Evolutionary conservation across 768 basidiomycete species (phyloP).

Genomic region (Tricholoma furcatifolium): DNA sequence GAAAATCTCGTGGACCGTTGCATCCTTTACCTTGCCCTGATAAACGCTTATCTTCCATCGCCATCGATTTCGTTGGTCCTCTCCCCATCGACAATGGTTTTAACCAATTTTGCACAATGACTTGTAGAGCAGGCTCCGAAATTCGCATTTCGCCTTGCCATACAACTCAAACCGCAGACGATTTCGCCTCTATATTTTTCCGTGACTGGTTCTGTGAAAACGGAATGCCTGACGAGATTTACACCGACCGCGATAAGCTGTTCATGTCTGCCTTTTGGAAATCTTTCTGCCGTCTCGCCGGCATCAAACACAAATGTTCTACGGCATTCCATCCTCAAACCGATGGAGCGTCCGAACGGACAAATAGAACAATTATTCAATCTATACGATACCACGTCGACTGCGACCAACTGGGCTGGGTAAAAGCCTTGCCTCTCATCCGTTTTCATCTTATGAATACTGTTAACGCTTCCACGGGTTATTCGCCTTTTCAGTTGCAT

Average conservation of each 20-base stretch:
- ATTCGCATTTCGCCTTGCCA: slow-evolving; percentile 15
- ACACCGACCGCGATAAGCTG: slow-evolving; percentile 14
- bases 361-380: slow-evolving; percentile 24
- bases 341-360: no score
- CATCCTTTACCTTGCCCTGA: no score
- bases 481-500: no score
- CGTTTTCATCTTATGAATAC: slow-evolving; percentile 31
- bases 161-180: slow-evolving; percentile 11
- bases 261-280: slow-evolving; percentile 33
- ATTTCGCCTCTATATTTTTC: slow-evolving; percentile 23
- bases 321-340: slow-evolving; percentile 35
- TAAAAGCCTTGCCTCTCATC: slow-evolving; percentile 17
- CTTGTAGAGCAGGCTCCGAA: no score
- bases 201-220: slow-evolving; percentile 33
- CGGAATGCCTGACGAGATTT: slow-evolving; percentile 26
- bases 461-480: slow-evolving; percentile 23
- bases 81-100: no score
- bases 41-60: no score
- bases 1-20: no score
- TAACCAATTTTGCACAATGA: no score
- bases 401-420: slow-evolving; percentile 21
- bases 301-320: slow-evolving; percentile 30
- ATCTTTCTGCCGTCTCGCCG: slow-evolving; percentile 18
- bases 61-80: no score
- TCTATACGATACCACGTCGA: background rate